phyloP scores from a whole-genome alignment of 495 filamentous ascomycete species.

The Recurvomyces mirabilis region DNA sequence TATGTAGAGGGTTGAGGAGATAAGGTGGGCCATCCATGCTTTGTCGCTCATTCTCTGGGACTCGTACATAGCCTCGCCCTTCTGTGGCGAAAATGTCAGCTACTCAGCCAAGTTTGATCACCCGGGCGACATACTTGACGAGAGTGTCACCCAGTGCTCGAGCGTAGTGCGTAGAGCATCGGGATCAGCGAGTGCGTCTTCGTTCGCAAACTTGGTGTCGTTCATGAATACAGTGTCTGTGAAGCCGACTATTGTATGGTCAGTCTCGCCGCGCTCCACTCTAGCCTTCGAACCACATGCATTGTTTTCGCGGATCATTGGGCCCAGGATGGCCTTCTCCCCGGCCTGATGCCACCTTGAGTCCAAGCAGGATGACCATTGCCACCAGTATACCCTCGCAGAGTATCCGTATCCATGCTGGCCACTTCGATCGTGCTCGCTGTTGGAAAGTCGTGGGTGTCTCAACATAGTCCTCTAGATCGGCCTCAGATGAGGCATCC shows the following conservation, averaged over 20 bases:
- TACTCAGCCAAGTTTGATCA: neutral
- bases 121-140: conserved; percentile 10
- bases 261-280: neutral
- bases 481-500: neutral
- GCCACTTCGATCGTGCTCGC: neutral
- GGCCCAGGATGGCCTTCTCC: neutral
- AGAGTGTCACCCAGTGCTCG: conserved; percentile 7
- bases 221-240: conserved; percentile 12
- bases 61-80: conserved; percentile 14
- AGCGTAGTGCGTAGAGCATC: neutral
- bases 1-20: conserved; percentile 7
- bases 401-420: neutral
- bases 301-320: conserved; percentile 3
- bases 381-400: neutral
- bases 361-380: neutral
- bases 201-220: conserved; percentile 12
- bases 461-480: neutral
- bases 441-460: neutral
- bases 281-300: neutral
- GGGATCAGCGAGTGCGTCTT: conserved; percentile 4
- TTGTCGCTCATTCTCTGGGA: conserved; percentile 4
- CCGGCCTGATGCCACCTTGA: neutral
- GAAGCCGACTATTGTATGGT: conserved; percentile 7
- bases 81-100: too few species aligned
- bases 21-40: conserved; percentile 12